Evolutionary conservation across 192 early-diverging fungal genomes (phyloP), one percentile per base, ranked within the genome.

Genomic region (Podila minutissima): DNA sequence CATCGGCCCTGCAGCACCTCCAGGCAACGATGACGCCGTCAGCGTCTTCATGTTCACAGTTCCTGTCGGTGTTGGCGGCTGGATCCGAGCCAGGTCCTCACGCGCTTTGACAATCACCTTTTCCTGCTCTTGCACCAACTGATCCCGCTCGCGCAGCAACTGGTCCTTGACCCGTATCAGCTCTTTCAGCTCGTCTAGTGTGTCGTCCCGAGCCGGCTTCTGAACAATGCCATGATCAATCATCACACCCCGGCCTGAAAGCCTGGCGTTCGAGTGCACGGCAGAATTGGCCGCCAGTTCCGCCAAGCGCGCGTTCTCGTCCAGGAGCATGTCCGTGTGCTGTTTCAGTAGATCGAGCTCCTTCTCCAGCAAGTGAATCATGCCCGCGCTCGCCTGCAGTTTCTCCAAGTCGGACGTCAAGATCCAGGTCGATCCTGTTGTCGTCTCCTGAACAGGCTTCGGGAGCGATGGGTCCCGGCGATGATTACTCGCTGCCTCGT

Each of bases 281-380:
- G 70, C 64, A 10, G 50, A 63, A 7, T 69, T 69, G 8, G 77
- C 77, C 0, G 77, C 77, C 13, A 81, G 41, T 0, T 81, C 71
- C 0, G 77, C 77, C 0, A 81, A 57, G 3, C 77, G 50, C 10
- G 77, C 77, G 38, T 81, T 81, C 62, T 73, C 77, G 35, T 81
- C 77, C 66, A 81, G 22, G 6, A 81, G 35, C 28, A 73, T 58
- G 17, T 81, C 77, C 0, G 77, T 81, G 57, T 75, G 72, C 15
- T 84, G 75, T 64, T 84, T 75, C 22, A 82, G 33, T 0, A 82
- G 51, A n/a, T 82, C 79, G 8, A 88, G 24, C 46, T 84, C 72
- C 24, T 74, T 82, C 29, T 84, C 84, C 3, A 88, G 62, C 31
- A 83, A 33, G 11, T 64, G 63, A 6, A 69, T 66, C 53, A 79